Evolutionary conservation across 352 stramenopile genomes (phyloP).

Genomic region (Lagenidium giganteum): DNA sequence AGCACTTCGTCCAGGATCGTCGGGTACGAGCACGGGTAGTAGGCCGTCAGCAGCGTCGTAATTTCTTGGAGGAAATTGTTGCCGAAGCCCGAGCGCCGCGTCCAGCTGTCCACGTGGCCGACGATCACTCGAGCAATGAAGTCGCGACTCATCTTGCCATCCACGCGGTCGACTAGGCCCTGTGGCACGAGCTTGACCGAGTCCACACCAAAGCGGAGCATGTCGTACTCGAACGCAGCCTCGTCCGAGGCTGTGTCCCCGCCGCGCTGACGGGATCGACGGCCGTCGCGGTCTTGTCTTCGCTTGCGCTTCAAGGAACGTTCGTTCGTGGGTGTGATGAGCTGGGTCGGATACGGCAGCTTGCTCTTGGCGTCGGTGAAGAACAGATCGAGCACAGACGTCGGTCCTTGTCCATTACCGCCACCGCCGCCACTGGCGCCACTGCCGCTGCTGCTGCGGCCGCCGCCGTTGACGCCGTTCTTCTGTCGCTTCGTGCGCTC

Average conservation of each 20-base stretch:
- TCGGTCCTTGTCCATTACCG: neutral
- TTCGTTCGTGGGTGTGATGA: neutral
- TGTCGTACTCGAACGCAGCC: slow-evolving; percentile 20
- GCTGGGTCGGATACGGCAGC: no score
- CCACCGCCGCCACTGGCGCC: slow-evolving; percentile 8
- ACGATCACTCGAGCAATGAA: slow-evolving; percentile 43
- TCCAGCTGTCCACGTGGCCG: slow-evolving; percentile 74
- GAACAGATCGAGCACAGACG: slow-evolving; percentile 60
- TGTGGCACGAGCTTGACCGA: slow-evolving; percentile 72
- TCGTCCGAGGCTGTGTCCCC: neutral
- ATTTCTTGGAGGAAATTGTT: slow-evolving; percentile 65
- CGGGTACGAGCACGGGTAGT: slow-evolving; percentile 79
- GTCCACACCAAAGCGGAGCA: slow-evolving; percentile 70
- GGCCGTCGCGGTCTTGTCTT: neutral
- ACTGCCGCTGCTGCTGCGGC: slow-evolving; percentile 6
- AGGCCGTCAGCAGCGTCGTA: slow-evolving; percentile 63
- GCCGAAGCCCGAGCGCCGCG: slow-evolving; percentile 54
- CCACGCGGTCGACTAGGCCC: slow-evolving; percentile 79
- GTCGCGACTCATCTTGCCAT: slow-evolving; percentile 46
- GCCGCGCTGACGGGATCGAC: neutral
- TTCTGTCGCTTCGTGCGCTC: slow-evolving; percentile 26
- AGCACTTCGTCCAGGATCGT: slow-evolving; percentile 82
- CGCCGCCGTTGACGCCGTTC: slow-evolving; percentile 1
- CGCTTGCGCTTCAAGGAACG: slow-evolving; percentile 20
- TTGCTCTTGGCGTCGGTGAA: slow-evolving; percentile 25